Conservation (phyloP, 2,329 filamentous ascomycete species). For the Zalaria sp. region DNA sequence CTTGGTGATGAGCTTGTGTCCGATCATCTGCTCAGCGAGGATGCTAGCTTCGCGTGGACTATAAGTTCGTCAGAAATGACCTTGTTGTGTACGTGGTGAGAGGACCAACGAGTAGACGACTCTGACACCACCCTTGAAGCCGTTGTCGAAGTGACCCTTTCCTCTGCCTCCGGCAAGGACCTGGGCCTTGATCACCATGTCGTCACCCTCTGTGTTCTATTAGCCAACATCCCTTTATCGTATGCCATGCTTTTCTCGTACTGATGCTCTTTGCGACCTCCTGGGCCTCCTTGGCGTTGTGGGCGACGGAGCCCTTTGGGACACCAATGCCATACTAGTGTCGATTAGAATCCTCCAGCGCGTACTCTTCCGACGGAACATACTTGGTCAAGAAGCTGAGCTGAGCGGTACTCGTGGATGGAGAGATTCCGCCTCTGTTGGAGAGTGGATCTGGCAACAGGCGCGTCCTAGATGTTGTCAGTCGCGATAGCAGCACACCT, state of each 20-base stretch:
- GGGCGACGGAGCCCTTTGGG: conserved; percentile 77
- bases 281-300: conserved; percentile 76
- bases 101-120: conserved; percentile 79
- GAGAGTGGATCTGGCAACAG: conserved; percentile 35
- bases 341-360: conserved; percentile 2
- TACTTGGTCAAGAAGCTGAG: conserved; percentile 67
- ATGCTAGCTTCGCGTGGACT: conserved; percentile 84
- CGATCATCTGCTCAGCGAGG: conserved; percentile 99
- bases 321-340: conserved; percentile 83
- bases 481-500: conserved; percentile 3
- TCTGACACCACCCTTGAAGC: conserved; percentile 94
- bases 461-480: conserved; percentile 35
- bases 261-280: conserved; percentile 79
- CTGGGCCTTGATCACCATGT: conserved; percentile 99
- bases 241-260: conserved; percentile 21
- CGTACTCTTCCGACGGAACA: conserved; percentile 8
- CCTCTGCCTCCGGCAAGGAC: conserved; percentile 94
- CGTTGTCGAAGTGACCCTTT: conserved; percentile 96
- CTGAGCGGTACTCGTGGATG: conserved; percentile 97
- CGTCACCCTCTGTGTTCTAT: conserved; percentile 49
- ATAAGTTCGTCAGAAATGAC: conserved; percentile 7
- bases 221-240: conserved; percentile 9
- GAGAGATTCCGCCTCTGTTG: conserved; percentile 42
- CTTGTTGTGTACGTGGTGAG: not conserved
- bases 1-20: conserved; percentile 98